These are phyloP conservation scores for Fusarium nodosum DNA, from an alignment of 2,329 filamentous ascomycete genomes.

Conservation along the genomic window DNA sequence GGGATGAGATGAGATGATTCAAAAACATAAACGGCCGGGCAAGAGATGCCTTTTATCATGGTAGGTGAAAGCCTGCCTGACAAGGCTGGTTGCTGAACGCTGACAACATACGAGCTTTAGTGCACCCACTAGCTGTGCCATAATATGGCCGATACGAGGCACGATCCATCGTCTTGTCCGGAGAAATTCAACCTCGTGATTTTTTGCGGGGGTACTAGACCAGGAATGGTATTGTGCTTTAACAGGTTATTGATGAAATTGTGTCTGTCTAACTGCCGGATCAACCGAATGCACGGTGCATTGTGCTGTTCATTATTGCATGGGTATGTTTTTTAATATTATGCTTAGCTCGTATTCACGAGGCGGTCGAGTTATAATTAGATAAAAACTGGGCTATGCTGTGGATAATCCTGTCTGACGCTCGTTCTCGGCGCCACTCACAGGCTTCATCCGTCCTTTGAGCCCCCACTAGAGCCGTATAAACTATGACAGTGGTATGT, in stretches of 20 bases:
- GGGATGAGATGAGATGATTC: slow-evolving; percentile 5
- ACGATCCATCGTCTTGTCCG: slow-evolving; percentile 8
- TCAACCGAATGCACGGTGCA: background rate
- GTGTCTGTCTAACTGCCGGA: background rate
- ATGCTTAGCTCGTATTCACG: slow-evolving; percentile 26
- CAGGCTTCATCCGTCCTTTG: background rate
- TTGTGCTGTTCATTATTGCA: slow-evolving; percentile 10
- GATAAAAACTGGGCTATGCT: slow-evolving; percentile 6
- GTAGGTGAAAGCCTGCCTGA: background rate
- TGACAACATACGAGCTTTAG: slow-evolving; percentile 22
- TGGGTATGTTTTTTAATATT: slow-evolving; percentile 6
- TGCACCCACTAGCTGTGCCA: slow-evolving; percentile 21
- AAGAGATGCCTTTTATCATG: slow-evolving; percentile 18
- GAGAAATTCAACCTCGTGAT: slow-evolving; percentile 19
- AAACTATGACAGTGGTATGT: background rate
- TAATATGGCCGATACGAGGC: slow-evolving; percentile 11
- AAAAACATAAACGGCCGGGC: slow-evolving; percentile 9
- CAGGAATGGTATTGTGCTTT: background rate
- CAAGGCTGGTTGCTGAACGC: background rate
- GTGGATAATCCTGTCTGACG: slow-evolving; percentile 6
- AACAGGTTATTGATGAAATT: background rate
- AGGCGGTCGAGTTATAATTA: slow-evolving; percentile 13
- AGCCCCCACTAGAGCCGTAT: background rate
- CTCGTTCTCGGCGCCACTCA: slow-evolving; percentile 7
- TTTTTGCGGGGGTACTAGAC: slow-evolving; percentile 8